Conservation (phyloP, 208 protist genomes). For the Spongospora subterranea region DNA sequence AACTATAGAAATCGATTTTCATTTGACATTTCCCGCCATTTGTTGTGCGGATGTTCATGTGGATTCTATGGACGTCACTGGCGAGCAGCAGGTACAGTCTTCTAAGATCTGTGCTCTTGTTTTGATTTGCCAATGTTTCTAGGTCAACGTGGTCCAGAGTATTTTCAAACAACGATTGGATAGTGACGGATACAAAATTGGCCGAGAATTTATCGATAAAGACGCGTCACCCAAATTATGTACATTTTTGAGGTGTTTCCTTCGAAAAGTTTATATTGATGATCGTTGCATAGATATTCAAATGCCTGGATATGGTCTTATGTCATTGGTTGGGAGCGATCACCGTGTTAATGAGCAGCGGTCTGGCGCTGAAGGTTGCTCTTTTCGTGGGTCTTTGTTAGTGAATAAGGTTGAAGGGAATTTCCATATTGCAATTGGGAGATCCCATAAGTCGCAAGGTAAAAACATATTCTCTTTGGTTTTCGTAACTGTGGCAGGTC, state of each 20-base stretch:
- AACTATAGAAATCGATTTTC: slow-evolving; percentile 45
- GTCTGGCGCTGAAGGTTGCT: background rate
- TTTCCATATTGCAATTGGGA: slow-evolving; percentile 44
- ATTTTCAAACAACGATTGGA: slow-evolving; percentile 14
- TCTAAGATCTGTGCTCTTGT: background rate
- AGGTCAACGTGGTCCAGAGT: slow-evolving; percentile 31
- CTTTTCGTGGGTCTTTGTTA: slow-evolving; percentile 18
- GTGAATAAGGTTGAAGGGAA: slow-evolving; percentile 51
- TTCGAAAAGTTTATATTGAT: background rate
- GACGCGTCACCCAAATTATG: slow-evolving; percentile 21
- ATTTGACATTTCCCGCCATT: slow-evolving; percentile 15
- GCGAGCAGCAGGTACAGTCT: background rate
- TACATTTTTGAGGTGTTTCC: background rate
- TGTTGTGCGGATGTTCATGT: slow-evolving; percentile 52
- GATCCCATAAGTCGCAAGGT: slow-evolving; percentile 45
- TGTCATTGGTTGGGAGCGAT: slow-evolving; percentile 22
- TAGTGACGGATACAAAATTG: background rate
- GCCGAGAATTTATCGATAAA: slow-evolving; percentile 40
- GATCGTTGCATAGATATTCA: slow-evolving; percentile 25
- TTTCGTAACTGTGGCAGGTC: background rate
- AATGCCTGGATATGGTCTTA: slow-evolving; percentile 42
- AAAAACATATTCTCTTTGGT: background rate
- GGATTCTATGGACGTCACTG: slow-evolving; percentile 47
- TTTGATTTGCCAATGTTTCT: background rate
- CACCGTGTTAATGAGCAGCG: slow-evolving; percentile 37